Base-by-base conservation (phyloP, 164 flowering plant genomes). In the Vitis rotundifolia region DNA sequence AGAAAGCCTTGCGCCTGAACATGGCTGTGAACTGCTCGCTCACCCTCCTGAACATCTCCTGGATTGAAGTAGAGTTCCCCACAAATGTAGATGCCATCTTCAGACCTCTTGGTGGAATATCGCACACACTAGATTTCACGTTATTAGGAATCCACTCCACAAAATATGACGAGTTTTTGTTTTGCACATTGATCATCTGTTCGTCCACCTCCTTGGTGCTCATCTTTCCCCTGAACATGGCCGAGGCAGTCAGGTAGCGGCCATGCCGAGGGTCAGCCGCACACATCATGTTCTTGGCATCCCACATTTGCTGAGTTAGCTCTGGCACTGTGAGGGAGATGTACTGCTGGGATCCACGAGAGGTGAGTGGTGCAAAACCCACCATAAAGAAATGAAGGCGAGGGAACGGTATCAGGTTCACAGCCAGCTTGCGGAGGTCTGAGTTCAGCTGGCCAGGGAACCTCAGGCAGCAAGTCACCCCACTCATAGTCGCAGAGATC, bases 381-480 rank as follows among this genome's bases (percentile, higher is more conserved):
- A 90, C 95, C 95, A 90, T 90, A 83, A 91, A 91, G 86, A 91
- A 91, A 64, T 91, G 96, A 47, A 91, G 96, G n/a, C 96, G 88
- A 0, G 96, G 93, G 83, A 91, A 91, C 8, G 96, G 96, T 64
- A 91, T 91, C 37, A 91, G 82, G 77, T 90, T 90, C 57, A 90
- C 96, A 6, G 96, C 96, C 49, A 90, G 81, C 77, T 90, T 90
- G 58, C 96, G 49, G 22, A 91, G 87, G 75, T 91, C 96, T 2
- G 96, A 89, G 81, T 91, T 91, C 64, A 91, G 81, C 78, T 91
- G 96, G 7, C 96, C 96, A 1, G 96, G 96, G 79, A 91, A 91
- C 77, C 96, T 78, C 26, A 91, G 83, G 80, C 90, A 87, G 80
- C 96, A 91, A 12, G 96, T 91, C 11, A 91, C 93, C 3, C 96